Conservation (phyloP, 495 filamentous ascomycete species). For the Aspergillus mulundensis region DNA sequence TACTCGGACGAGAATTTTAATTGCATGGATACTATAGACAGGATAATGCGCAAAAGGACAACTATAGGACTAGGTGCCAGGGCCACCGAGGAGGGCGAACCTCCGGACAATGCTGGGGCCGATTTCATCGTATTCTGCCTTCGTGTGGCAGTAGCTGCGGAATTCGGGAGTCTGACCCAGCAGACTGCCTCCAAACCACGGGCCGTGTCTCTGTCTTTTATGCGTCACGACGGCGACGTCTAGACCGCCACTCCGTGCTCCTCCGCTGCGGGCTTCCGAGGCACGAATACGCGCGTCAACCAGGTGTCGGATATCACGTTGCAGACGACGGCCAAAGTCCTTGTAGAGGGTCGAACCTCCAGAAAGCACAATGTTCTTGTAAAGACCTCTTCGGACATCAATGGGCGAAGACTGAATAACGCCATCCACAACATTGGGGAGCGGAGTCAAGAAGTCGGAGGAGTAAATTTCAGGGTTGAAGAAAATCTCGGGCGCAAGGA, state of each 20-base stretch:
- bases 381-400: constrained; percentile 91
- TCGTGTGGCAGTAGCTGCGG: constrained; percentile 97
- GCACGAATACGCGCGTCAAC: constrained; percentile 89
- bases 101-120: constrained; percentile 92
- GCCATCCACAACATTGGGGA: constrained; percentile 88
- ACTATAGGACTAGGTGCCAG: constrained; percentile 53
- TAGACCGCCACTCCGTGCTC: constrained; percentile 72
- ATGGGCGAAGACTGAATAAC: constrained; percentile 98
- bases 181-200: constrained; percentile 96
- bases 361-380: constrained; percentile 99
- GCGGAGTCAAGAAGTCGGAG: constrained; percentile 93
- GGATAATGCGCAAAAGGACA: constrained; percentile 8
- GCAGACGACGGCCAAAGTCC: constrained; percentile 91
- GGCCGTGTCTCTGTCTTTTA: constrained; percentile 91
- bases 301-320: constrained; percentile 92
- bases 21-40: constrained; percentile 25
- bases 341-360: constrained; percentile 96
- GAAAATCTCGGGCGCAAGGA: constrained; percentile 97
- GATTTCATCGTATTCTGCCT: constrained; percentile 92
- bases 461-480: constrained; percentile 99
- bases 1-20: constrained; percentile 7
- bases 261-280: constrained; percentile 86
- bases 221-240: constrained; percentile 96
- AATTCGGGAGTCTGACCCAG: constrained; percentile 99
- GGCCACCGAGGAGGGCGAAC: constrained; percentile 91